phyloP scores from a whole-genome alignment of 1,284 basidiomycete species.

The Rhodotorula glutinis region DNA sequence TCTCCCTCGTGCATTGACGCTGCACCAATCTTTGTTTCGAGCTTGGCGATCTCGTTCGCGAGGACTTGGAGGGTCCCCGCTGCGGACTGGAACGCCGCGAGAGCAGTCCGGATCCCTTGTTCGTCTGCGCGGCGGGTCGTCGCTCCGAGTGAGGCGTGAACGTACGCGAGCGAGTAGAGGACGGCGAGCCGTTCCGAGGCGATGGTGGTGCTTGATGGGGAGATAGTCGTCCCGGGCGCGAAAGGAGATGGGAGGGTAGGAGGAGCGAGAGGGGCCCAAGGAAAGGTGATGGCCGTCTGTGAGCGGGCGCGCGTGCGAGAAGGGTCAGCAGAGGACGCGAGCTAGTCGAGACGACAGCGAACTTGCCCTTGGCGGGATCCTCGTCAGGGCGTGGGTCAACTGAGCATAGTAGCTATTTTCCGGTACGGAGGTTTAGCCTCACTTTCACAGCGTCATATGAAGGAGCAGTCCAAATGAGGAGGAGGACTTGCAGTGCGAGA shows the following conservation, averaged over 20 bases:
- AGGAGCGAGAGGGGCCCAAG: conserved; percentile 64
- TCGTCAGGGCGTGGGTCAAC: conserved; percentile 80
- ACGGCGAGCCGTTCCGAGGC: conserved; percentile 73
- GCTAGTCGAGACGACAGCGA: too few species aligned
- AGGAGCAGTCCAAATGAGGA: too few species aligned
- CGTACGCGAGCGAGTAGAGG: conserved; percentile 77
- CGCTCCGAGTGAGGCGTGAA: conserved; percentile 70
- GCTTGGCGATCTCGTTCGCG: background rate
- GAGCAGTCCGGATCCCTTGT: conserved; percentile 72
- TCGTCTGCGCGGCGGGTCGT: conserved; percentile 63
- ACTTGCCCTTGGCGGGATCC: conserved; percentile 66
- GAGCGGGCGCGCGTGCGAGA: background rate
- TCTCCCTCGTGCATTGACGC: conserved; percentile 60
- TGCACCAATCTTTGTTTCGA: conserved; percentile 41
- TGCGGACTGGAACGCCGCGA: conserved; percentile 59
- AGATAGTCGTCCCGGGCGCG: conserved; percentile 10
- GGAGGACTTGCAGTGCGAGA: conserved; percentile 1
- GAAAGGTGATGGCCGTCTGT: conserved; percentile 72
- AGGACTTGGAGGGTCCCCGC: conserved; percentile 1
- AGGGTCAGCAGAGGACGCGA: too few species aligned
- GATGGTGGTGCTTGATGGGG: conserved; percentile 45
- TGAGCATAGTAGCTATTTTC: conserved; percentile 33
- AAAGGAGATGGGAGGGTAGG: conserved; percentile 50
- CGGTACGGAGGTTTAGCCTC: too few species aligned
- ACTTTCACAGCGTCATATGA: too few species aligned